phyloP scores from a whole-genome alignment of 495 filamentous ascomycete genomes.

The Aspergillus haitiensis region DNA sequence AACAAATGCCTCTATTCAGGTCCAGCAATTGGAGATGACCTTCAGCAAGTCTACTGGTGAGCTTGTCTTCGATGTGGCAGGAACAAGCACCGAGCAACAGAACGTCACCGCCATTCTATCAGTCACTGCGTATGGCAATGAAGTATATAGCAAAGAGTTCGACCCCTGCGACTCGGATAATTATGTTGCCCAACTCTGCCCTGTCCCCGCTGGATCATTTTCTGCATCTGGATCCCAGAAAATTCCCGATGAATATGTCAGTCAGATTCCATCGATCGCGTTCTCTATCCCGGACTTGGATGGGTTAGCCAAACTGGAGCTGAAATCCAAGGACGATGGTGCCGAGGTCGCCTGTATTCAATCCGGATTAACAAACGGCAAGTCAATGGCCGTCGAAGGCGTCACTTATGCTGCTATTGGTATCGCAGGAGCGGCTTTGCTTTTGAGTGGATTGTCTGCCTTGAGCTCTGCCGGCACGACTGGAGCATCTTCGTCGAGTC shows the following conservation, averaged over 20 bases:
- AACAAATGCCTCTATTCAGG: constrained; percentile 62
- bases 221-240: constrained; percentile 64
- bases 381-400: constrained; percentile 69
- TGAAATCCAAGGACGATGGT: constrained; percentile 61
- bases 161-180: constrained; percentile 72
- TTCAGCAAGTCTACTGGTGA: constrained; percentile 72
- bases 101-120: constrained; percentile 79
- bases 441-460: constrained; percentile 72
- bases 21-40: constrained; percentile 72
- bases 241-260: constrained; percentile 69
- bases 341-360: constrained; percentile 77
- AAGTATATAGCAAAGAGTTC: constrained; percentile 78
- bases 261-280: constrained; percentile 82
- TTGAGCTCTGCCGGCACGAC: constrained; percentile 61
- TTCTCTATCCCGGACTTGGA: constrained; percentile 91
- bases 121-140: constrained; percentile 82
- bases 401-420: constrained; percentile 84
- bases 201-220: constrained; percentile 74
- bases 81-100: constrained; percentile 68
- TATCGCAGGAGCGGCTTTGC: constrained; percentile 81
- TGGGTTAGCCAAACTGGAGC: constrained; percentile 75
- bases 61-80: constrained; percentile 80
- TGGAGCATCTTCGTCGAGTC: constrained; percentile 70
- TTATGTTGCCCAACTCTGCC: constrained; percentile 74
- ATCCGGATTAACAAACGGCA: constrained; percentile 82